Conservation (phyloP, 1,284 basidiomycete genomes). For the Cystobasidium sp. region DNA sequence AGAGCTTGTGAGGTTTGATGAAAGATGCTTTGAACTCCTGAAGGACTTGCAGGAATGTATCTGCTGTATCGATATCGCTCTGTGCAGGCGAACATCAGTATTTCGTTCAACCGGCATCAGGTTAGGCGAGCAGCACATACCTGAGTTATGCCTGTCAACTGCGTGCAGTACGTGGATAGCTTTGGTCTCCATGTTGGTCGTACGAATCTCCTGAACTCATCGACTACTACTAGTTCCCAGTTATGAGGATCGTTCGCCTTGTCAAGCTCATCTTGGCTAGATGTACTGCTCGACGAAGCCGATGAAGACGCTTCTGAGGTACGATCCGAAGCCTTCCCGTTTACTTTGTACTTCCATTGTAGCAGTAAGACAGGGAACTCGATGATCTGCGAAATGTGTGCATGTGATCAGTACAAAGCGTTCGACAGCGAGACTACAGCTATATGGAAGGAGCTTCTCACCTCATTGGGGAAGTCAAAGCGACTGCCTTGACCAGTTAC, state of each 20-base stretch:
- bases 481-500: conserved; percentile 18
- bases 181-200: conserved; percentile 81
- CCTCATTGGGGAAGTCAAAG: conserved; percentile 42
- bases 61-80: conserved; percentile 78
- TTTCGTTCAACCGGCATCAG: conserved; percentile 4
- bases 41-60: conserved; percentile 74
- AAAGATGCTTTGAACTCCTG: conserved; percentile 67
- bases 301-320: neutral
- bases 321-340: neutral
- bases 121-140: conserved; percentile 58
- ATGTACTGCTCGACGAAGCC: neutral
- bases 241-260: conserved; percentile 49
- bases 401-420: neutral
- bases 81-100: conserved; percentile 56
- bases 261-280: conserved; percentile 63
- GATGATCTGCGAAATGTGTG: conserved; percentile 70
- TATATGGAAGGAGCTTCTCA: neutral
- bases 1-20: conserved; percentile 61
- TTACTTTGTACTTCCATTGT: conserved; percentile 64
- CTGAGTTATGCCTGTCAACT: conserved; percentile 89
- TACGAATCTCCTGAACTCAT: conserved; percentile 86
- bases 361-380: conserved; percentile 88
- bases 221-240: conserved; percentile 65
- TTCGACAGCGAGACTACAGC: neutral
- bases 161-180: conserved; percentile 80